phyloP scores from a whole-genome alignment of 2,329 filamentous ascomycete species.

The Aspergillus fructus region DNA sequence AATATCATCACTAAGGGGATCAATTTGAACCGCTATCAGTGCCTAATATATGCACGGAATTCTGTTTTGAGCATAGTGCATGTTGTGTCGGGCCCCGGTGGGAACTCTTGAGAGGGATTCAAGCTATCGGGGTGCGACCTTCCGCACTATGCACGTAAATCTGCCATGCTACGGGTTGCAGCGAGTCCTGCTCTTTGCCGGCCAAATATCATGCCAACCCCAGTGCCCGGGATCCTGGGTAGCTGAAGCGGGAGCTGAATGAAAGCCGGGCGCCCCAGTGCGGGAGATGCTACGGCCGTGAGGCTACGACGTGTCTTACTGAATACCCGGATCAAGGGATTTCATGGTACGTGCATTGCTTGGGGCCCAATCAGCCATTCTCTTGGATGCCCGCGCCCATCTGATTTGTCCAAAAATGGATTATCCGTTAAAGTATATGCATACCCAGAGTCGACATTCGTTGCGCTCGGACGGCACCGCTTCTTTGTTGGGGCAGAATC shows the following conservation, averaged over 20 bases:
- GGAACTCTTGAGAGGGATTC: neutral
- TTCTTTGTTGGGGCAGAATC: neutral
- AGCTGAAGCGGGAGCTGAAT: neutral
- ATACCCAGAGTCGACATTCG: neutral
- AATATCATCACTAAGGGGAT: neutral
- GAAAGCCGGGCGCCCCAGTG: neutral
- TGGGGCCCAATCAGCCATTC: constrained; percentile 6
- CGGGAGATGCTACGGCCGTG: neutral
- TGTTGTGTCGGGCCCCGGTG: neutral
- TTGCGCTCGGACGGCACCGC: neutral
- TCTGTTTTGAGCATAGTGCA: constrained; percentile 10
- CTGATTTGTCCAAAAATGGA: constrained; percentile 10
- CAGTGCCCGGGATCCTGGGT: neutral
- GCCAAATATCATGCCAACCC: neutral
- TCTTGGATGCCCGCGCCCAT: constrained; percentile 1
- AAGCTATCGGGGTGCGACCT: neutral
- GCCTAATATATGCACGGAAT: constrained; percentile 2
- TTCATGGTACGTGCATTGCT: neutral
- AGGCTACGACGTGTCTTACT: neutral
- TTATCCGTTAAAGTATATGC: constrained; percentile 1
- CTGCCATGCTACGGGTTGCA: neutral
- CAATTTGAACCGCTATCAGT: neutral
- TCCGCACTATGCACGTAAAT: neutral
- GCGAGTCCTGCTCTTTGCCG: neutral
- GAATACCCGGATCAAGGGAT: neutral